Base-by-base conservation (phyloP, 495 filamentous ascomycete genomes). In the Hypoxylon lenormandii region DNA sequence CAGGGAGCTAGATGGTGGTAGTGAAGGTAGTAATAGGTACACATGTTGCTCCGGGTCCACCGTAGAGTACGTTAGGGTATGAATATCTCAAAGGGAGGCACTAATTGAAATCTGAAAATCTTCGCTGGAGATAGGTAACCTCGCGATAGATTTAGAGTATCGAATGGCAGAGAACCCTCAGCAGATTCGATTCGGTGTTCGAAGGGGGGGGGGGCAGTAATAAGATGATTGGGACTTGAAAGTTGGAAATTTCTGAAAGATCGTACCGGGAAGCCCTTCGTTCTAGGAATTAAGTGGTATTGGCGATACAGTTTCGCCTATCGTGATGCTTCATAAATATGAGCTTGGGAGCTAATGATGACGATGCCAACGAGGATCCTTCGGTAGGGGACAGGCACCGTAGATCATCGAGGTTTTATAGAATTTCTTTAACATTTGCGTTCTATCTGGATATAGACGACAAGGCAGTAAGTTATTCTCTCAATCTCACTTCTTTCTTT, bases 1-100 rank as follows among this genome's bases (percentile, higher is more conserved):
- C 80, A 83, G 0, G 78, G 78, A 1, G 72, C 66, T 23, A 79
- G 46, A 53, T 83, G 80, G 69, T 82, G 77, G 62, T 75, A 76
- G 43, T 77, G 75, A 22, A 79, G 70, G 59, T 74, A 76, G 51
- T 76, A 68, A 50, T 77, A 76, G 38, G 65, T 71, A 49, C 75
- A 76, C 77, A 79, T 79, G 22, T 53, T 46, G 30, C 60, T 57
- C 12, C 2, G 15, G 15, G 18, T n/a, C n/a, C n/a, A n/a, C n/a
- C n/a, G n/a, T n/a, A n/a, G n/a, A n/a, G n/a, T n/a, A n/a, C n/a
- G n/a, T n/a, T n/a, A n/a, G 21, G 16, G 10, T 45, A 3, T 45
- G 4, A n/a, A n/a, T 38, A 8, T 28, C 26, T 7, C 26, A 7
- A 28, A 28, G 7, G 7, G 26, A n/a, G n/a, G n/a, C n/a, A 5